Percentiles rank a stretch among this genome's conserved stretches.
phyloP scores from a whole-genome alignment of 805 yeast genomes.

The Lipomyces sp. region DNA sequence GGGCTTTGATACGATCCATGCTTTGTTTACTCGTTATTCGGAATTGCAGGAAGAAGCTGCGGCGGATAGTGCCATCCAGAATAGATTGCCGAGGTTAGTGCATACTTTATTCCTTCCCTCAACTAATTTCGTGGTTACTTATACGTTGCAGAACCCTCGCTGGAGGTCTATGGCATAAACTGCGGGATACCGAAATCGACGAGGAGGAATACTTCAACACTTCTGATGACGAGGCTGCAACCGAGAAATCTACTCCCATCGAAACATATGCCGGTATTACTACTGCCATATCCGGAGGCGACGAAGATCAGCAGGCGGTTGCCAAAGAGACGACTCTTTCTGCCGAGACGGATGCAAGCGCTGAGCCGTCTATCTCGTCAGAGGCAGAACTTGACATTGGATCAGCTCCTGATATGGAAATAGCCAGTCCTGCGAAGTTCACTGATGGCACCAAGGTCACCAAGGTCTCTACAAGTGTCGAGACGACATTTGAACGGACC shows the following conservation, averaged over 20 bases:
- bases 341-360: no score
- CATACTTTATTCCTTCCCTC: no score
- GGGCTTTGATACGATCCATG: conserved; percentile 32
- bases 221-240: conserved; percentile 23
- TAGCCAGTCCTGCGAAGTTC: no score
- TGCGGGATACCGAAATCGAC: conserved; percentile 12
- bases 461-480: no score
- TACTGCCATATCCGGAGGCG: not conserved
- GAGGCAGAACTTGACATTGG: no score
- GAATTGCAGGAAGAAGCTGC: conserved; percentile 8
- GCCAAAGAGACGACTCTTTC: not conserved
- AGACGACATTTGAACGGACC: no score
- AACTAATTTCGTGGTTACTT: no score
- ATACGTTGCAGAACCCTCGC: not conserved
- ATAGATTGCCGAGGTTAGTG: no score
- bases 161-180: conserved; percentile 9
- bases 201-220: conserved; percentile 30
- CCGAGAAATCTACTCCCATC: not conserved
- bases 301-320: conserved; percentile 4
- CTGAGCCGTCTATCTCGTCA: no score
- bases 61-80: conserved; percentile 1
- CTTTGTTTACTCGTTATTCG: conserved; percentile 17
- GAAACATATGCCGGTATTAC: not conserved
- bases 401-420: no score
- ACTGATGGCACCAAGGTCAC: no score